Conservation (phyloP, 140 eudicot species). For the Anethum foeniculum region DNA sequence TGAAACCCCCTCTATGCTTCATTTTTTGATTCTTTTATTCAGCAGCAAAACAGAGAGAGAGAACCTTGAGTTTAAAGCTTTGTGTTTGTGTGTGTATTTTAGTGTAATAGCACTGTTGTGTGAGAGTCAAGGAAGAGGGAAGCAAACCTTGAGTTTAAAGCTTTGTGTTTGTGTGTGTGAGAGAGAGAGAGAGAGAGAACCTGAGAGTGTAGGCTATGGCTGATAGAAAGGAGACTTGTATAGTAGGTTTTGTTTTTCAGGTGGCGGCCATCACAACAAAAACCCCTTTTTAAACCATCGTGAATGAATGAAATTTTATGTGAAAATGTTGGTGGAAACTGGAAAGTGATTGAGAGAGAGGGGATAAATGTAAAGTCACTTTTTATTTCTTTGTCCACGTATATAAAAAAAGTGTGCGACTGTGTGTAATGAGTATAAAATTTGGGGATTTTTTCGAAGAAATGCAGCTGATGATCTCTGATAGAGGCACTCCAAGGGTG, state of each 20-base stretch:
- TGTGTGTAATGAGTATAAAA: background rate
- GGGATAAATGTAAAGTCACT: background rate
- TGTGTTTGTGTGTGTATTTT: background rate
- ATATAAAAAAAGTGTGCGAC: background rate
- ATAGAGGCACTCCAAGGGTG: no score
- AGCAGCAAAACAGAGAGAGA: conserved; percentile 4
- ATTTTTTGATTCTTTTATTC: background rate
- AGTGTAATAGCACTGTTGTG: background rate
- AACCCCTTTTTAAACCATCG: background rate
- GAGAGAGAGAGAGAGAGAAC: background rate
- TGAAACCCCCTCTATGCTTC: background rate
- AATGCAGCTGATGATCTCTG: background rate
- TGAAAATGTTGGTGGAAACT: background rate
- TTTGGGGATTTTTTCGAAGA: background rate
- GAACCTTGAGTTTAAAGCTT: no score
- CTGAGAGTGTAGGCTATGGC: background rate
- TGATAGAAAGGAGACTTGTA: background rate
- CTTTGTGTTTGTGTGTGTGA: background rate
- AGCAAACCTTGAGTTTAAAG: background rate
- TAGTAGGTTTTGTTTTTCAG: background rate
- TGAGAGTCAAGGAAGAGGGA: background rate
- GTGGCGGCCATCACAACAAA: background rate
- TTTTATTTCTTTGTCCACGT: background rate
- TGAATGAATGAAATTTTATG: background rate
- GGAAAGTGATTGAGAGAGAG: background rate